These are phyloP conservation scores for Eimeria praecox DNA, from an alignment of 169 alveolate genomes.

Conservation along the genomic window DNA sequence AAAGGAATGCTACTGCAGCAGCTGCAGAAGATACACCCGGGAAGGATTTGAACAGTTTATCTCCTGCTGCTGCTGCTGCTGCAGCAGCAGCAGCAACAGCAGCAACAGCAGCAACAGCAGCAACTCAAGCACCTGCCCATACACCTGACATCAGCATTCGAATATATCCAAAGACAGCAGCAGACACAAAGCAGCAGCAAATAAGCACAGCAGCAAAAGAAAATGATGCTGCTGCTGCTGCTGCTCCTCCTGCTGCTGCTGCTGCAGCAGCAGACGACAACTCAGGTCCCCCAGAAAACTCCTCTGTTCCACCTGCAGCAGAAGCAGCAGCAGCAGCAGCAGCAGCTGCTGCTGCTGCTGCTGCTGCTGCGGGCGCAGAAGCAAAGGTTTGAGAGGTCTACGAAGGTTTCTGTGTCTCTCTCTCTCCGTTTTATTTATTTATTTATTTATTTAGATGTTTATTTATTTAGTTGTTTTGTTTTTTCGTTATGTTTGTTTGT, in stretches of 20 bases:
- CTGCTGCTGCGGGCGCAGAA: background rate
- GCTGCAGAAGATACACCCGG: too few species aligned
- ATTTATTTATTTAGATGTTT: too few species aligned
- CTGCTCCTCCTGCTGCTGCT: background rate
- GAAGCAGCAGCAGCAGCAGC: background rate
- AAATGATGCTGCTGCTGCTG: background rate
- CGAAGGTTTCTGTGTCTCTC: too few species aligned
- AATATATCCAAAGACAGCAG: background rate
- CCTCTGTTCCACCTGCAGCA: background rate
- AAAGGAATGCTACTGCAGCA: too few species aligned
- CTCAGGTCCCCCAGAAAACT: too few species aligned
- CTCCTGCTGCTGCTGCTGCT: background rate
- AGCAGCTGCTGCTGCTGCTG: background rate
- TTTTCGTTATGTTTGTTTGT: too few species aligned
- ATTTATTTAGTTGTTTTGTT: too few species aligned
- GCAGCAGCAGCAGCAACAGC: constrained; percentile 3
- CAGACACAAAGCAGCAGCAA: background rate
- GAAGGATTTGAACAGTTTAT: background rate
- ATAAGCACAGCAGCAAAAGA: too few species aligned
- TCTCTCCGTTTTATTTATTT: too few species aligned
- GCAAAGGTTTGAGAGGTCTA: background rate
- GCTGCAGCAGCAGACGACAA: background rate
- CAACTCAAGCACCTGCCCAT: background rate
- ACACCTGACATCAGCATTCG: background rate
- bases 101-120: constrained; percentile 8